Conservation (phyloP, 192 early-diverging fungal species). For the Dispira simplex region DNA sequence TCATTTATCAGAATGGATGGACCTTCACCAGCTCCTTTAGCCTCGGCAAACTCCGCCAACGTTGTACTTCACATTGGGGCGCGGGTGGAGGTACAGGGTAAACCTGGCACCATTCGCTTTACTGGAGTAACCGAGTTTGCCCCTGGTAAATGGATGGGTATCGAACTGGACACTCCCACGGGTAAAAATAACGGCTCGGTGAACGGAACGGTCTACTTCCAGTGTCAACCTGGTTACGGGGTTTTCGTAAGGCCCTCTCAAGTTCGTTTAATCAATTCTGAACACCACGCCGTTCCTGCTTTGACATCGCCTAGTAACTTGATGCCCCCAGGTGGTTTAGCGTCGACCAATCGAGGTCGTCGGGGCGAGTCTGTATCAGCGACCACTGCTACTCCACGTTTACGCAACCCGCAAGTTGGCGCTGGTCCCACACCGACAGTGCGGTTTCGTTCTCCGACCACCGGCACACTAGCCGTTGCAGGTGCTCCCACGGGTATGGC, state of each 20-base stretch:
- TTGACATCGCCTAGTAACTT: neutral
- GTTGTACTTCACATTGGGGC: slow-evolving; percentile 18
- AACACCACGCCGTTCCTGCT: neutral
- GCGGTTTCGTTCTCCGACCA: slow-evolving; percentile 5
- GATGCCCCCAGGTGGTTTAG: neutral
- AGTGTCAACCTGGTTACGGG: slow-evolving; percentile 51
- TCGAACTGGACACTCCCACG: slow-evolving; percentile 58
- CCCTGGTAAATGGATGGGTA: slow-evolving; percentile 75
- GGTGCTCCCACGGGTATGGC: neutral
- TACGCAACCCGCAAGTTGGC: neutral
- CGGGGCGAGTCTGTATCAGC: slow-evolving; percentile 5
- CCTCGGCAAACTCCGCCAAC: neutral
- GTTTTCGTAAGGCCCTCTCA: slow-evolving; percentile 62
- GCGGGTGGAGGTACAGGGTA: slow-evolving; percentile 37
- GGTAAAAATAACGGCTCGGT: slow-evolving; percentile 75
- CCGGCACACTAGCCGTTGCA: neutral
- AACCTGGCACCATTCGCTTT: slow-evolving; percentile 58
- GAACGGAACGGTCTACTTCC: slow-evolving; percentile 62
- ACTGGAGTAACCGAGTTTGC: slow-evolving; percentile 69
- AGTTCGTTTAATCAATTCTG: slow-evolving; percentile 16
- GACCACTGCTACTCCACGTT: neutral
- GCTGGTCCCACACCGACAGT: neutral
- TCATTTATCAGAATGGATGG: no score
- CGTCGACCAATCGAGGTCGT: neutral
- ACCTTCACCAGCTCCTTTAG: no score